These are phyloP conservation scores for Leccinum subfulvum DNA, from an alignment of 1,284 basidiomycete genomes.

Conservation along the genomic window DNA sequence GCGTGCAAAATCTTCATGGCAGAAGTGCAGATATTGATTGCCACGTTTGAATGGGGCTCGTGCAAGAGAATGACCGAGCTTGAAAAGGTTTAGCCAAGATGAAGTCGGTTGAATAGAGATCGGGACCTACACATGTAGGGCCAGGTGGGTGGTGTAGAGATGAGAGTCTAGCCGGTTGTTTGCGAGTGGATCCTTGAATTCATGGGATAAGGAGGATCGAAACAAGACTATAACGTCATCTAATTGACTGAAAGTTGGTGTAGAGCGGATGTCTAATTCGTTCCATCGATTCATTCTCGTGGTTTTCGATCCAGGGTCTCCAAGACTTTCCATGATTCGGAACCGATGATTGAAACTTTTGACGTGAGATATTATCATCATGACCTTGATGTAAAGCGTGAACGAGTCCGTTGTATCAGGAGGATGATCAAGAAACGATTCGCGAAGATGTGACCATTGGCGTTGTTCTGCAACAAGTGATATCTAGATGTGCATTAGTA, in stretches of 20 bases:
- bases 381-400: conserved; percentile 70
- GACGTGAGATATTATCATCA: conserved; percentile 63
- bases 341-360: conserved; percentile 75
- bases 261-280: conserved; percentile 53
- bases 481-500: conserved; percentile 37
- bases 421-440: conserved; percentile 58
- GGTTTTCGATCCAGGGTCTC: conserved; percentile 38
- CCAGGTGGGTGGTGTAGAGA: conserved; percentile 61
- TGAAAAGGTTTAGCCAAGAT: conserved; percentile 11
- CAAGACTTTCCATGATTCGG: conserved; percentile 54
- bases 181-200: conserved; percentile 54
- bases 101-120: conserved; percentile 1
- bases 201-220: conserved; percentile 56
- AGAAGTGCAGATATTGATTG: conserved; percentile 57
- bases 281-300: conserved; percentile 16
- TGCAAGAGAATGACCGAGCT: conserved; percentile 67
- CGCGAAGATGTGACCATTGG: conserved; percentile 65
- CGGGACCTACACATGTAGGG: conserved; percentile 59
- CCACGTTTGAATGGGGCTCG: conserved; percentile 67
- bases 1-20: conserved; percentile 64
- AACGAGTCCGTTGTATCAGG: conserved; percentile 70
- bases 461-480: conserved; percentile 55
- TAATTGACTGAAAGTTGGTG: conserved; percentile 63
- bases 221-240: conserved; percentile 59
- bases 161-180: conserved; percentile 62